Conservation (phyloP, 2,329 filamentous ascomycete species). For the Pezicula neosporulosa region DNA sequence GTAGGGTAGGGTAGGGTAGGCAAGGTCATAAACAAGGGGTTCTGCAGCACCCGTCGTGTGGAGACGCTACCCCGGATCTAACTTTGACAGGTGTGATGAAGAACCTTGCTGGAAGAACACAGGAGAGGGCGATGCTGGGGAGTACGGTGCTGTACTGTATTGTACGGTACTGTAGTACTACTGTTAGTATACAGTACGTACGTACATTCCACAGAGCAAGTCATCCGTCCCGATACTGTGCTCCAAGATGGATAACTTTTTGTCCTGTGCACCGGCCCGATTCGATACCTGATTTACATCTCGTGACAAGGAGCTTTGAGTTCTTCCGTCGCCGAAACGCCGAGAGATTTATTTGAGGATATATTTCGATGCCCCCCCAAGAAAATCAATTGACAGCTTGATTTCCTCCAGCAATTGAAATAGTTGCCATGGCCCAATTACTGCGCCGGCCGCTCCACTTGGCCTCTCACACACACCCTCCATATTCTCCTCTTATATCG, state of each 20-base stretch:
- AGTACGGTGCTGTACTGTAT: background rate
- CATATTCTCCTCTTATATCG: background rate
- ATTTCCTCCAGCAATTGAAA: background rate
- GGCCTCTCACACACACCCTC: slow-evolving; percentile 6
- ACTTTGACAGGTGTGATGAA: too few species aligned
- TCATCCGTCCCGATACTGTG: too few species aligned
- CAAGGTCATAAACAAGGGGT: too few species aligned
- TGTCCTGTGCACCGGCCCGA: too few species aligned
- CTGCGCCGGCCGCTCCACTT: slow-evolving; percentile 20
- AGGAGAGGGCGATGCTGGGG: background rate
- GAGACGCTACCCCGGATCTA: too few species aligned
- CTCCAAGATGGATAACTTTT: too few species aligned
- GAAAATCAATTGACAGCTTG: background rate
- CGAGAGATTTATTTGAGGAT: background rate
- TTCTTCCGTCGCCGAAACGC: too few species aligned
- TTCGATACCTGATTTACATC: too few species aligned
- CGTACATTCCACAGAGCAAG: background rate
- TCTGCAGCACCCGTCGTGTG: too few species aligned
- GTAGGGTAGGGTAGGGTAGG: too few species aligned
- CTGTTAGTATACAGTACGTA: too few species aligned
- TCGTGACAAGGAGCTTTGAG: background rate
- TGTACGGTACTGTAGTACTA: too few species aligned
- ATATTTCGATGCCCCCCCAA: background rate
- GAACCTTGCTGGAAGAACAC: background rate
- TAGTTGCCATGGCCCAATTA: slow-evolving; percentile 16